Evolutionary conservation across 352 stramenopile species (phyloP).

Genomic region (Peronospora destructor): DNA sequence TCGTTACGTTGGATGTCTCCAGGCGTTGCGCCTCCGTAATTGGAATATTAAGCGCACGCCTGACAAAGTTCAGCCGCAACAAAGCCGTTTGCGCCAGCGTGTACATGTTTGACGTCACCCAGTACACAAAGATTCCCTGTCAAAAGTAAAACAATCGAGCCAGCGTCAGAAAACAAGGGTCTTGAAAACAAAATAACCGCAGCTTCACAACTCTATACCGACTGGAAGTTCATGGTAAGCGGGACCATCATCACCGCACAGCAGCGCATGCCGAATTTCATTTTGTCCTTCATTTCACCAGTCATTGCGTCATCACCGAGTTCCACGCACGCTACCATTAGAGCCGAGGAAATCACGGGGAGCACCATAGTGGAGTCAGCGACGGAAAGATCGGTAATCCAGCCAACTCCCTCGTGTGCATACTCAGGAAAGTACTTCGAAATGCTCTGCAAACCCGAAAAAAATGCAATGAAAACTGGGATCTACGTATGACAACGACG

Average conservation of each 20-base stretch:
- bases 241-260: slow-evolving; percentile 68
- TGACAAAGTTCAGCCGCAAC: slow-evolving; percentile 51
- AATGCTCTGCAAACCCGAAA: slow-evolving; percentile 77
- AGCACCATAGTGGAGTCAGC: slow-evolving; percentile 68
- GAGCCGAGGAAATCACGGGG: slow-evolving; percentile 69
- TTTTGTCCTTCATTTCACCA: slow-evolving; percentile 56
- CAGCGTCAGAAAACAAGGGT: not conserved
- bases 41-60: slow-evolving; percentile 49
- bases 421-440: slow-evolving; percentile 79
- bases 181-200: not conserved
- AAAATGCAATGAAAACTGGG: slow-evolving; percentile 79
- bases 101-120: slow-evolving; percentile 81
- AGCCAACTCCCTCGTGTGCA: slow-evolving; percentile 62
- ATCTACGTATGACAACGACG: slow-evolving; percentile 35
- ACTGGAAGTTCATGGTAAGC: slow-evolving; percentile 79
- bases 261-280: slow-evolving; percentile 73
- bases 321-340: slow-evolving; percentile 77
- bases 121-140: slow-evolving; percentile 82
- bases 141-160: not conserved
- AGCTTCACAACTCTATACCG: slow-evolving; percentile 30
- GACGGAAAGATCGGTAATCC: slow-evolving; percentile 73
- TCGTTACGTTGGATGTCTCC: slow-evolving; percentile 24
- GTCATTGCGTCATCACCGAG: slow-evolving; percentile 58
- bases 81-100: slow-evolving; percentile 56
- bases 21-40: slow-evolving; percentile 37